Evolutionary conservation across 2,329 filamentous ascomycete genomes (phyloP).

Genomic region (Didymella sp.): DNA sequence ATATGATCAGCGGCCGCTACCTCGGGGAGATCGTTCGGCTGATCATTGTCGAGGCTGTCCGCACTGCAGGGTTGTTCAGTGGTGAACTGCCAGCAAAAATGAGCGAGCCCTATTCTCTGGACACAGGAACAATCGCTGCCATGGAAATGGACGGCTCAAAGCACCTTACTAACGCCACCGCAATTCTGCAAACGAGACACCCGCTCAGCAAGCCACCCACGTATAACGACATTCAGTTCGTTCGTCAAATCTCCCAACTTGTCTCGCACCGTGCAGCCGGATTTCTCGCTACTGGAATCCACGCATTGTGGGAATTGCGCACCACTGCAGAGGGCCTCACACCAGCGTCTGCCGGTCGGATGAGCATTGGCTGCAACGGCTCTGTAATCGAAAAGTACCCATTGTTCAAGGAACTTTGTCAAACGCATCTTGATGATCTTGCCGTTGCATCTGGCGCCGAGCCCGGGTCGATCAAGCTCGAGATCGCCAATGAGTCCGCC

Average conservation of each 20-base stretch:
- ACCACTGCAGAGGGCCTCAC: slow-evolving; percentile 57
- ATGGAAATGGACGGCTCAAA: slow-evolving; percentile 60
- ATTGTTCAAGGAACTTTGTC: slow-evolving; percentile 67
- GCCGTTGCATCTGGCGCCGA: slow-evolving; percentile 51
- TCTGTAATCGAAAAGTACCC: slow-evolving; percentile 83
- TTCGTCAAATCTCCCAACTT: slow-evolving; percentile 60
- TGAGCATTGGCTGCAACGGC: slow-evolving; percentile 75
- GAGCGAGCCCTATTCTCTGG: slow-evolving; percentile 64
- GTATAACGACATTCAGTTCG: slow-evolving; percentile 61
- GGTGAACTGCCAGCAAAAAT: slow-evolving; percentile 64
- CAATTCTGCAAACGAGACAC: slow-evolving; percentile 61
- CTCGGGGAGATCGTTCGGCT: slow-evolving; percentile 69
- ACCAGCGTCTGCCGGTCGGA: slow-evolving; percentile 44
- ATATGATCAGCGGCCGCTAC: slow-evolving; percentile 69
- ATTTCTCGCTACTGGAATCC: slow-evolving; percentile 68
- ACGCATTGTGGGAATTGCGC: slow-evolving; percentile 66
- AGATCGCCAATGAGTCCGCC: slow-evolving; percentile 75
- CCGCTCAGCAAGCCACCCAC: slow-evolving; percentile 55
- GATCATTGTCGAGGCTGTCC: slow-evolving; percentile 66
- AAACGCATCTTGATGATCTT: slow-evolving; percentile 68
- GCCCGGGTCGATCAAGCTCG: slow-evolving; percentile 63
- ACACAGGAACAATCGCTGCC: slow-evolving; percentile 65
- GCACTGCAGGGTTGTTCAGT: slow-evolving; percentile 62
- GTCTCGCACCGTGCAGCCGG: slow-evolving; percentile 67
- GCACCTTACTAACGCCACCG: slow-evolving; percentile 49